Base-by-base conservation (phyloP, 495 filamentous ascomycete species). In the Daldinia grandis region DNA sequence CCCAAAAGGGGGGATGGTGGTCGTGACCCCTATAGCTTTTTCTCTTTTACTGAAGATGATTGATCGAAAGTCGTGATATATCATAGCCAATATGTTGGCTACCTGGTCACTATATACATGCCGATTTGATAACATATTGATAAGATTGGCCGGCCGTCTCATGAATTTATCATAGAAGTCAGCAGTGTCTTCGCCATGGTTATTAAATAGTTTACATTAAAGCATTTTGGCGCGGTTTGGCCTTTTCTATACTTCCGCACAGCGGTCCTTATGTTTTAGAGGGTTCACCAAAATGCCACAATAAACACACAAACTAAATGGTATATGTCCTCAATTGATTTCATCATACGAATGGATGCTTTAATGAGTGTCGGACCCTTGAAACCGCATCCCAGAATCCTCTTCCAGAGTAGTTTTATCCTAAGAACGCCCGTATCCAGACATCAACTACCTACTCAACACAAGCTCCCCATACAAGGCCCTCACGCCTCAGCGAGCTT, bases 401-500 rank as follows among this genome's bases (percentile, higher is more conserved):
- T 24, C 9, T 47, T 24, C 19, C 12, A 8, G 42, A 47, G 42
- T 24, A 24, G 17, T 21, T 47, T 47, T 21, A 47, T 21, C 42
- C 17, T 24, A 9, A 44, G 15, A 17, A 47, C 42, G 7, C 42
- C 42, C 19, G 2, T 30, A 53, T 53, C 9, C 1, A 17, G 10
- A 30, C 49, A 30, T 28, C 10, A 30, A 53, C 27, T 30, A 30
- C 49, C 27, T 30, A 30, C 49, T 17, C 42, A 1, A 12, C 42
- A 1, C 7, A 24, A 24, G 3, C 12, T 44, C 5, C 17, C 19
- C 4, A 28, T 28, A 1, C 47, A 19, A 19, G 17, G 10, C 40
- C 40, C 8, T 47, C 42, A 58, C 37, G 53, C 19, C 42, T 62
- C 66, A 7, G 12, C 58, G 5, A 74, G 66, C 19, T 49, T 63